phyloP scores from a whole-genome alignment of 352 stramenopile species.

The Pythium grandisporangium region DNA sequence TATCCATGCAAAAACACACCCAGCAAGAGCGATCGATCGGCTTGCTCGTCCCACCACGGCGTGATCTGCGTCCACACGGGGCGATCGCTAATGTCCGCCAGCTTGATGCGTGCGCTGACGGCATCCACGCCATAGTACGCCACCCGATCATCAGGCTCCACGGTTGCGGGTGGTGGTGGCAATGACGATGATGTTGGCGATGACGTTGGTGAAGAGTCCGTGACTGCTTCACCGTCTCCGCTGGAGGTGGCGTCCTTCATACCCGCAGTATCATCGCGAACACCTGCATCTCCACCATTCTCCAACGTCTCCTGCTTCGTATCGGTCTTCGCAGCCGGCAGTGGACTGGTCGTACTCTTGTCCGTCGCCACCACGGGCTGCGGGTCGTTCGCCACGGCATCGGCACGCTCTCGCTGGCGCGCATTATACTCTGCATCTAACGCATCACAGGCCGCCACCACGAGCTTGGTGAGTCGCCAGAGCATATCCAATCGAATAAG shows the following conservation, averaged over 20 bases:
- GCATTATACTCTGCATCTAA: conserved; percentile 42
- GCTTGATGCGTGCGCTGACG: conserved; percentile 42
- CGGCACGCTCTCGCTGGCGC: neutral
- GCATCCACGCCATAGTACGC: conserved; percentile 62
- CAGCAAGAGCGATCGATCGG: conserved; percentile 68
- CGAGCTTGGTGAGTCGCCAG: conserved; percentile 52
- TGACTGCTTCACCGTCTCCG: too few species aligned
- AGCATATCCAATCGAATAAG: conserved; percentile 84
- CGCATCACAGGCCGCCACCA: conserved; percentile 44
- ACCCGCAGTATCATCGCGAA: too few species aligned
- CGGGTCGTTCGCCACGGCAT: conserved; percentile 11
- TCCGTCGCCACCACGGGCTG: conserved; percentile 6
- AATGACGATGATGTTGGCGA: too few species aligned
- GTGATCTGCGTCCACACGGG: conserved; percentile 78
- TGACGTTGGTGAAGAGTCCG: too few species aligned
- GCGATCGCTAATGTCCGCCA: conserved; percentile 64
- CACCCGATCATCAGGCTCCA: conserved; percentile 67
- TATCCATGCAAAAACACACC: conserved; percentile 84
- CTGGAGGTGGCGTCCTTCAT: conserved; percentile 2
- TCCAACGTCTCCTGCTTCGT: neutral
- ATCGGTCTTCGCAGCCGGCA: too few species aligned
- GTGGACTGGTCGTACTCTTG: too few species aligned
- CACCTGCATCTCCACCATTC: too few species aligned
- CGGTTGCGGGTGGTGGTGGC: conserved; percentile 17
- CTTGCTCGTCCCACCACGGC: conserved; percentile 77